These are phyloP conservation scores for Xerocomus spinulosus DNA, from an alignment of 768 basidiomycete species.

Conservation along the genomic window DNA sequence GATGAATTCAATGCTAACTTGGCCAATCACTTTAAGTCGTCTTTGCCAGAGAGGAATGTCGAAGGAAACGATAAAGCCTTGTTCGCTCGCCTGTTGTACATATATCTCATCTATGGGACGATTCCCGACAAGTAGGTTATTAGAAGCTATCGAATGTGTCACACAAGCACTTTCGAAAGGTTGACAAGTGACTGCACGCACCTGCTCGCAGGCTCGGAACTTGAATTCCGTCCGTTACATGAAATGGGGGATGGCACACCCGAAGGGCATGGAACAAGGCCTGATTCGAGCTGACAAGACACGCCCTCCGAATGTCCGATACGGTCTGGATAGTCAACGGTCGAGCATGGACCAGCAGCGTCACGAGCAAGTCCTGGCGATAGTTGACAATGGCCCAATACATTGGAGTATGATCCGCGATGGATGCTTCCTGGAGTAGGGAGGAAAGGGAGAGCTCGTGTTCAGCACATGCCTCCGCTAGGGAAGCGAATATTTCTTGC, in stretches of 20 bases:
- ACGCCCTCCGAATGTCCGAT: constrained; percentile 63
- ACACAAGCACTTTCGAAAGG: background rate
- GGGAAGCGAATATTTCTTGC: constrained; percentile 49
- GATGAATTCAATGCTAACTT: constrained; percentile 63
- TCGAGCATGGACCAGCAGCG: constrained; percentile 48
- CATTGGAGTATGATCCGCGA: constrained; percentile 27
- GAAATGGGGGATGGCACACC: constrained; percentile 19
- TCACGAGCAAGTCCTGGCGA: constrained; percentile 38
- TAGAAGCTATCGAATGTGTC: constrained; percentile 29
- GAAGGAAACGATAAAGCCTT: constrained; percentile 50
- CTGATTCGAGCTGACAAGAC: constrained; percentile 38
- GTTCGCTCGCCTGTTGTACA: constrained; percentile 44
- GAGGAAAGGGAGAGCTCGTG: constrained; percentile 40
- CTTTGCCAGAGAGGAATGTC: constrained; percentile 58
- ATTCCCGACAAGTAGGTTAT: constrained; percentile 39
- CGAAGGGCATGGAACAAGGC: constrained; percentile 27
- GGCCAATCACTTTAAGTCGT: constrained; percentile 59
- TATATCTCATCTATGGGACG: constrained; percentile 49
- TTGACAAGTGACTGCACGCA: constrained; percentile 17
- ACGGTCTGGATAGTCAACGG: constrained; percentile 41
- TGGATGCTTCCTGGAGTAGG: constrained; percentile 23
- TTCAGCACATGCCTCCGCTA: constrained; percentile 52
- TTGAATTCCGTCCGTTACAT: constrained; percentile 20
- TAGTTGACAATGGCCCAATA: constrained; percentile 36
- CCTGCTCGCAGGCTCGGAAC: constrained; percentile 10